Percentiles rank a stretch among this genome's conserved stretches.
Evolutionary conservation across 2,329 filamentous ascomycete species (phyloP).

Genomic region (Zymoseptoria crescenta): DNA sequence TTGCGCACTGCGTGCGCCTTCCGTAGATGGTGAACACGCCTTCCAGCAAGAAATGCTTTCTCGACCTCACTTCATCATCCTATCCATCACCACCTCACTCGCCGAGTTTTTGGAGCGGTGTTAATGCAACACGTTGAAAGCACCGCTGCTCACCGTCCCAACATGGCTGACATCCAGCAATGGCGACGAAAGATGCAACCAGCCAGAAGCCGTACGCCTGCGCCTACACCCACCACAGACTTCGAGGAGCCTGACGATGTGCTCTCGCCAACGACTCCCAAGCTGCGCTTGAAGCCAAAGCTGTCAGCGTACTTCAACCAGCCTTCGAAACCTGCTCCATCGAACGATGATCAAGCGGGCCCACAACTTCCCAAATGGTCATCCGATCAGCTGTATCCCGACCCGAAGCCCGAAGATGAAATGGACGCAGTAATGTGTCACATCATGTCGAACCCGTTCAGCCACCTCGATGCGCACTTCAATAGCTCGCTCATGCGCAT

Average conservation of each 20-base stretch:
- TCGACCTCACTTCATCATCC: conserved; percentile 5
- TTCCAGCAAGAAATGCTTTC: not conserved
- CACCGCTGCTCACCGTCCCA: not conserved
- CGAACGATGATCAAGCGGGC: conserved; percentile 17
- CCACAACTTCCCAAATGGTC: conserved; percentile 22
- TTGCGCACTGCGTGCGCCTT: not conserved
- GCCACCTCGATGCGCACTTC: conserved; percentile 24
- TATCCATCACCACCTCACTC: not conserved
- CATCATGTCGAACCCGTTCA: conserved; percentile 25
- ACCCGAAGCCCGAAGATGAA: conserved; percentile 22
- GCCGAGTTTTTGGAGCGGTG: not conserved
- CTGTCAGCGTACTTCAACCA: conserved; percentile 33
- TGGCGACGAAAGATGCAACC: conserved; percentile 31
- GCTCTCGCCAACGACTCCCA: conserved; percentile 24
- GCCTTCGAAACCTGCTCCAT: conserved; percentile 11
- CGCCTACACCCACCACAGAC: conserved; percentile 13
- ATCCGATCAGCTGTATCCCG: conserved; percentile 19
- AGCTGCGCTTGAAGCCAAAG: conserved; percentile 32
- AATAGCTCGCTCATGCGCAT: conserved; percentile 35
- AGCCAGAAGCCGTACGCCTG: conserved; percentile 23
- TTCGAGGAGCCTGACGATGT: conserved; percentile 26
- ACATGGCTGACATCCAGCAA: conserved; percentile 30
- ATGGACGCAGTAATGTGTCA: conserved; percentile 27
- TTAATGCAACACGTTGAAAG: not conserved
- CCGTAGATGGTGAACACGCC: not conserved